Base-by-base conservation (phyloP, 164 flowering plant genomes). In the Akebia trifoliata region DNA sequence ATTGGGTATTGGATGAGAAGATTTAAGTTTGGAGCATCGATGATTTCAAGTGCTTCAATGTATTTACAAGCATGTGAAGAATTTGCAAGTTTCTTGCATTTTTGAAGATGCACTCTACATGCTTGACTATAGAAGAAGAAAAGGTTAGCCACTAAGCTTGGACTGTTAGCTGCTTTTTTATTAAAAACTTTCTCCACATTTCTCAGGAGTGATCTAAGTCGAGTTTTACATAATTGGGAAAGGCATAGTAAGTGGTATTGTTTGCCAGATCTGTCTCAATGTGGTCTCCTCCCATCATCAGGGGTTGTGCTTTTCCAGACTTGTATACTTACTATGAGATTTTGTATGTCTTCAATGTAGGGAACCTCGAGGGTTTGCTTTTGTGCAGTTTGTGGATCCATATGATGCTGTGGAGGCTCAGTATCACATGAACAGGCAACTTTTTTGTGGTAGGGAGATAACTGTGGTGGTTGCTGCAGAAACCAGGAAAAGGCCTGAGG, bases 361-460 rank as follows among this genome's bases (percentile, higher is more conserved):
- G 76, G 86, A 83, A 59, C 92, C 96, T 40, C 81, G 92, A 18
- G 92, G 90, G 2, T 88, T 88, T 79, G 96, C 92, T n/a, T 88
- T 88, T 82, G 92, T 88, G 75, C 83, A 88, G 80, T 88, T 85
- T 81, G 88, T 88, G 52, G 92, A 88, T 72, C 54, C 84, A 28
- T 72, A 70, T 73, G 90, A 83, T 38, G 90, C 96, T 17, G 38
- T 72, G 31, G 90, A 88, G 67, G 96, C 96, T 65, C 96, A 85
- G 45, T 80, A 80, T 63, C 82, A 78, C 57, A 85, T 88, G 96
- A 83, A 88, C 73, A 76, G 96, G 30, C 76, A 77, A 57, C 62
- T 73, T 26, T 83, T 88, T 75, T 79, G 85, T 66, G 90, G 92
- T 18, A 70, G 90, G 64, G 85, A 85, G 71, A 79, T 88, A 47